Evolutionary conservation across 257 asterid genomes (phyloP).

Genomic region (Agastache rugosa): DNA sequence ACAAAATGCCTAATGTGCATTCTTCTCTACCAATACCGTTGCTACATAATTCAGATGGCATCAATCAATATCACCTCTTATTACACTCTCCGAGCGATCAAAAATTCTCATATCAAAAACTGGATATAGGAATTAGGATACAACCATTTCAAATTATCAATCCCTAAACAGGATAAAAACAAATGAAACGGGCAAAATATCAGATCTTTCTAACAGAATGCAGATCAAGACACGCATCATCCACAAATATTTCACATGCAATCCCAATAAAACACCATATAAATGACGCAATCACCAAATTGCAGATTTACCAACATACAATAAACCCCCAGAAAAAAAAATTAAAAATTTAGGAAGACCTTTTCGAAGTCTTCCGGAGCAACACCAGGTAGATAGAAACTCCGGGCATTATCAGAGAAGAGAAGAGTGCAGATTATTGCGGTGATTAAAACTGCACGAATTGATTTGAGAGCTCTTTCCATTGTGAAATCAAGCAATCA

Average conservation of each 20-base stretch:
- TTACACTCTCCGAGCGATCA: neutral
- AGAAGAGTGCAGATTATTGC: conserved; percentile 44
- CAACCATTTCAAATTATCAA: conserved; percentile 2
- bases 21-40: neutral
- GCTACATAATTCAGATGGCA: neutral
- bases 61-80: neutral
- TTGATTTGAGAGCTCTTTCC: conserved; percentile 39
- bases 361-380: conserved; percentile 75
- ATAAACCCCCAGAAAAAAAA: neutral
- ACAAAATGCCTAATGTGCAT: neutral
- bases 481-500: conserved; percentile 37
- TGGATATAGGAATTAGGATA: conserved; percentile 19
- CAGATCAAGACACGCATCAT: conserved; percentile 33
- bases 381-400: conserved; percentile 84
- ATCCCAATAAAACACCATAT: neutral
- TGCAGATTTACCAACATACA: neutral
- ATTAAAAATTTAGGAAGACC: conserved; percentile 38
- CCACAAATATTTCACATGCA: neutral
- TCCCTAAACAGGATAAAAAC: neutral
- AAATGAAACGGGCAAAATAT: conserved; percentile 20
- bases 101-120: conserved; percentile 6
- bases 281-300: conserved; percentile 2
- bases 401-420: conserved; percentile 46
- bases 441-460: conserved; percentile 34
- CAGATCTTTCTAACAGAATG: conserved; percentile 33